Percentiles rank a stretch among this genome's conserved stretches.
Evolutionary conservation across 2,329 filamentous ascomycete genomes (phyloP).

Genomic region (Chrysoporthe austroafricana): DNA sequence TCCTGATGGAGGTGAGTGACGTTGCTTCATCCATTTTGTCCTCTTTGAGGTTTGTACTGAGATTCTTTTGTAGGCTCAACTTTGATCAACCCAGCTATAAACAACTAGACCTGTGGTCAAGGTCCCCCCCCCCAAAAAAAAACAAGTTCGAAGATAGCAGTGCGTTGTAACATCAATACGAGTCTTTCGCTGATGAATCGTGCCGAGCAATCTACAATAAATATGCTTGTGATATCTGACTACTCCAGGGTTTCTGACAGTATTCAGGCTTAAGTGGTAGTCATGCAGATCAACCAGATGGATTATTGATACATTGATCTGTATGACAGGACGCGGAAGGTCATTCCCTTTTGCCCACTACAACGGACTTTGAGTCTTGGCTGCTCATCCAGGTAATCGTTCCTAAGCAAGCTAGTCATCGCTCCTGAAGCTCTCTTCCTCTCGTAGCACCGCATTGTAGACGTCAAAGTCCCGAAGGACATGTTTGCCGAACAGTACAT

Average conservation of each 20-base stretch:
- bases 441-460: no score
- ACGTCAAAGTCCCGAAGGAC: no score
- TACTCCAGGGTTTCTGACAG: no score
- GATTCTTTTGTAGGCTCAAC: slow-evolving; percentile 7
- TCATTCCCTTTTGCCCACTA: not conserved
- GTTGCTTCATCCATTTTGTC: not conserved
- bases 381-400: not conserved
- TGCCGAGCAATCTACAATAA: not conserved
- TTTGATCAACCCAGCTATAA: slow-evolving; percentile 17
- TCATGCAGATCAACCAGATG: no score
- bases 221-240: not conserved
- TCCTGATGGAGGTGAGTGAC: slow-evolving; percentile 47
- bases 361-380: no score
- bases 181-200: not conserved
- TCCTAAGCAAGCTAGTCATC: not conserved
- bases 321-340: no score
- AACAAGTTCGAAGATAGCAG: not conserved
- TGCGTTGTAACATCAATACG: not conserved
- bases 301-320: no score
- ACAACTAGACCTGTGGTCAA: slow-evolving; percentile 11
- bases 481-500: no score
- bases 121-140: no score
- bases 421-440: not conserved
- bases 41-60: not conserved
- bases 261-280: no score